These are phyloP conservation scores for Cerrena zonata DNA, from an alignment of 1,284 basidiomycete species.

Conservation along the genomic window DNA sequence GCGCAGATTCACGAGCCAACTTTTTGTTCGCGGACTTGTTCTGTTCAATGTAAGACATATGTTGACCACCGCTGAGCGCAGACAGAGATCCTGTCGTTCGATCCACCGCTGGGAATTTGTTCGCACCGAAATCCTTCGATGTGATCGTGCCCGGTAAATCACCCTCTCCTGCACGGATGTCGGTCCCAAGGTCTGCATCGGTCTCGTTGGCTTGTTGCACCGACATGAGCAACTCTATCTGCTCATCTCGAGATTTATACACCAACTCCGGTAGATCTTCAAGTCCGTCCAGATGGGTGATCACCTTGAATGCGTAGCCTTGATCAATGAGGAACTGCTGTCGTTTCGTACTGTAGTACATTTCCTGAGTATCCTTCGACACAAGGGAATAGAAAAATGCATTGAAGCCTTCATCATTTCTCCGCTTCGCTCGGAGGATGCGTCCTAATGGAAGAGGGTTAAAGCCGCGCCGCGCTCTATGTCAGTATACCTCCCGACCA, in stretches of 20 bases:
- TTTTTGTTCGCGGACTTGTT: constrained; percentile 87
- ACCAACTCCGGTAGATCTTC: constrained; percentile 85
- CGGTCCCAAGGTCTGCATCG: constrained; percentile 83
- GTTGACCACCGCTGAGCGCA: constrained; percentile 81
- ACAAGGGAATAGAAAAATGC: constrained; percentile 99
- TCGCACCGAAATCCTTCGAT: constrained; percentile 62
- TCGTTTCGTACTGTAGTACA: constrained; percentile 98
- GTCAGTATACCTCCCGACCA: constrained; percentile 1
- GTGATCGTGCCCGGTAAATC: constrained; percentile 77
- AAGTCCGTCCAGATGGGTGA: constrained; percentile 93
- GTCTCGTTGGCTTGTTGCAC: constrained; percentile 90
- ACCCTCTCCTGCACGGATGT: constrained; percentile 71
- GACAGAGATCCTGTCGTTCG: constrained; percentile 81
- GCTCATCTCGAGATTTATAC: constrained; percentile 85
- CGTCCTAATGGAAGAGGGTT: constrained; percentile 50
- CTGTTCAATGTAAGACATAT: constrained; percentile 87
- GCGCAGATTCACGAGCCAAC: constrained; percentile 61
- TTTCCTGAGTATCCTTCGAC: constrained; percentile 97
- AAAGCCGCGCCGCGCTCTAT: neutral
- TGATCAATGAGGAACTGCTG: constrained; percentile 99
- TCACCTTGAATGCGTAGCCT: constrained; percentile 98
- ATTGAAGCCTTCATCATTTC: constrained; percentile 99
- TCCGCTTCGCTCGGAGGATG: constrained; percentile 92
- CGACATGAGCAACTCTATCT: constrained; percentile 90
- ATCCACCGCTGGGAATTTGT: constrained; percentile 66